These are phyloP conservation scores for Sonneratia caseolaris DNA, from an alignment of 345 rosid genomes.

Conservation along the genomic window DNA sequence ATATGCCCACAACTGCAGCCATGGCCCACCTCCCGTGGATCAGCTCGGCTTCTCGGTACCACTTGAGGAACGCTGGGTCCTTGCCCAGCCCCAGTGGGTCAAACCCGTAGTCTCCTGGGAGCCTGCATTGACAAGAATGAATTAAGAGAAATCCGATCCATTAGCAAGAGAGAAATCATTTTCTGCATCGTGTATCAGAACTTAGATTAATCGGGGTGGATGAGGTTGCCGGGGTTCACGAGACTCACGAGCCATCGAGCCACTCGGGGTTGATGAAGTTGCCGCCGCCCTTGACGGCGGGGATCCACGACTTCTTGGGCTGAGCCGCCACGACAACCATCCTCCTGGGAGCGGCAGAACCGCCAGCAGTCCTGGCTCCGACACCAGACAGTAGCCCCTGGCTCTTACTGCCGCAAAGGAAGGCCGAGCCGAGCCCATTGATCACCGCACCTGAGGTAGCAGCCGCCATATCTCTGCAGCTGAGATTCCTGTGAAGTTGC, in stretches of 20 bases:
- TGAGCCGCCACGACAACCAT: slow-evolving; percentile 36
- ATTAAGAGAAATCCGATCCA: background rate
- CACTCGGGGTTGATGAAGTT: slow-evolving; percentile 86
- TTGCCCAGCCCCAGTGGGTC: slow-evolving; percentile 96
- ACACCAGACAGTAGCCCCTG: slow-evolving; percentile 22
- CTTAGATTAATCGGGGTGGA: background rate
- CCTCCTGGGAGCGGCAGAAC: slow-evolving; percentile 23
- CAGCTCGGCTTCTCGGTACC: slow-evolving; percentile 98
- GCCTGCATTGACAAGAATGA: slow-evolving; percentile 38
- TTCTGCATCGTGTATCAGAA: no score
- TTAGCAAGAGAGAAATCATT: background rate
- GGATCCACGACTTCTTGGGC: slow-evolving; percentile 91
- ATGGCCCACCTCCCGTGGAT: slow-evolving; percentile 99
- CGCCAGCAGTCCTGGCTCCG: slow-evolving; percentile 14
- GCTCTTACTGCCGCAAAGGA: slow-evolving; percentile 48
- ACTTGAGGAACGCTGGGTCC: slow-evolving; percentile 91
- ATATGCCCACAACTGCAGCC: slow-evolving; percentile 81
- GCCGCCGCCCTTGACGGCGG: slow-evolving; percentile 82
- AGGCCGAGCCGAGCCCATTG: slow-evolving; percentile 70
- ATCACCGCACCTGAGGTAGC: slow-evolving; percentile 67
- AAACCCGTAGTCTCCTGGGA: slow-evolving; percentile 90
- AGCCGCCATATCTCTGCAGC: slow-evolving; percentile 27
- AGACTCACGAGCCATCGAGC: slow-evolving; percentile 98
- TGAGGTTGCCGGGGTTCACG: no score
- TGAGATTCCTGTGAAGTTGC: background rate